Conservation (phyloP, 192 early-diverging fungal genomes). For the Backusella macrospora region DNA sequence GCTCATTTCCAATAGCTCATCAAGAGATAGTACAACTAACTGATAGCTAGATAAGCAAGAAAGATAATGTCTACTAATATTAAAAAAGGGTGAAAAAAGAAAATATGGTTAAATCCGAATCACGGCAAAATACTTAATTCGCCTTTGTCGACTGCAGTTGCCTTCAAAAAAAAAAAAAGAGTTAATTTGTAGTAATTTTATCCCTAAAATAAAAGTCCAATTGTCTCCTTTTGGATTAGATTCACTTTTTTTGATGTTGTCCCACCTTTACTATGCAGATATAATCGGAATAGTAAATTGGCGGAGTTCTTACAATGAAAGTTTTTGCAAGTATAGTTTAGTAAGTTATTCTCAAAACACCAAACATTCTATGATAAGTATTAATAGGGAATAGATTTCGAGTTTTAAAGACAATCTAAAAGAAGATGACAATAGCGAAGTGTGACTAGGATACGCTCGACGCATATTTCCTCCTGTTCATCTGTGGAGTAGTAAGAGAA, state of each 20-base stretch:
- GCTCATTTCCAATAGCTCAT: no score
- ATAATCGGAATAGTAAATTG: background rate
- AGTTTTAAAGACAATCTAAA: background rate
- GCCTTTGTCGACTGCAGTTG: background rate
- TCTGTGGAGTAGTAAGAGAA: background rate
- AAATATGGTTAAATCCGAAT: background rate
- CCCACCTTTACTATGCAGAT: background rate
- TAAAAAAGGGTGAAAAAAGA: background rate
- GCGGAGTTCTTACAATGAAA: background rate
- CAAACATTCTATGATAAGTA: background rate
- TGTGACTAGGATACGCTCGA: background rate
- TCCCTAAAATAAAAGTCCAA: background rate
- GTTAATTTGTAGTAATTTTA: background rate
- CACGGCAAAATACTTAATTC: background rate
- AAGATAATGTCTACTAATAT: no score
- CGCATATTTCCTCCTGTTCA: background rate
- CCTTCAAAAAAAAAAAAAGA: background rate
- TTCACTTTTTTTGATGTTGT: slow-evolving; percentile 1
- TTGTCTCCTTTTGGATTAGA: background rate
- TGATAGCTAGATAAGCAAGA: no score
- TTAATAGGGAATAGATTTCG: background rate
- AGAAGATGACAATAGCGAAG: background rate
- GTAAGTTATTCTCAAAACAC: background rate
- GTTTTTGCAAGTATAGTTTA: background rate
- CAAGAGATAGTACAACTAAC: no score